Evolutionary conservation across 345 rosid genomes (phyloP), one percentile per base, ranked within the genome.

Genomic region (Lagerstroemia speciosa): DNA sequence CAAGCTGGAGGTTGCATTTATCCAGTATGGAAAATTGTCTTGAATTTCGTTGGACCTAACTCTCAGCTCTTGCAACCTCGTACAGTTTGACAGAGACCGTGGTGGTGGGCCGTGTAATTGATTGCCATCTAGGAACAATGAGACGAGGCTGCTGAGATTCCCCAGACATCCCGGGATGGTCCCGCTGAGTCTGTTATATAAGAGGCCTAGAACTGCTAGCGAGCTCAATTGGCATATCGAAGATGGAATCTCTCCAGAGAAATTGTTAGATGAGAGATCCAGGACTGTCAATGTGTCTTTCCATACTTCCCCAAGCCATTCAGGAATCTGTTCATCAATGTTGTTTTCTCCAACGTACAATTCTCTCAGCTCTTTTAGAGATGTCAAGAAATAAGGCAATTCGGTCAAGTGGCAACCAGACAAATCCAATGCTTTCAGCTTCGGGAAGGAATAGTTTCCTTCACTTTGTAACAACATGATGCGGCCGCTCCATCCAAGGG

Each of bases 321-420:
- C 63, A 0, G 77, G 80, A 52, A 81, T 40, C 12, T 15, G 32
- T 0, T 79, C 83, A 2, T 22, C 31, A 46, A 81, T 74, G 19
- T 19, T 57, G 45, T 74, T 79, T 20, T n/a, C n/a, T n/a, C n/a
- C 34, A 22, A 0, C 12, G 46, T 41, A 41, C n/a, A 73, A 38
- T 0, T 0, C 1, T 4, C 10, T 17, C 31, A 68, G 31, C 30
- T 61, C 2, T 0, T 0, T 6, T 34, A 41, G 6, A 58, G 9
- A 58, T 8, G 8, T 20, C 63, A 58, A 27, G 63, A 30, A 58
- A 7, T 58, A 27, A 0, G 63, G 63, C 2, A 58, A 58, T 27
- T 58, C 4, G 19, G 63, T 58, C 33, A 58, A 27, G 34, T 26
- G 10, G 63, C 60, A 53, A n/a, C 12, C 5, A 8, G 10, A 6